Percentiles rank a stretch among this genome's conserved stretches.
Conservation (phyloP, 2,329 filamentous ascomycete species). For the Madurella fahalii region DNA sequence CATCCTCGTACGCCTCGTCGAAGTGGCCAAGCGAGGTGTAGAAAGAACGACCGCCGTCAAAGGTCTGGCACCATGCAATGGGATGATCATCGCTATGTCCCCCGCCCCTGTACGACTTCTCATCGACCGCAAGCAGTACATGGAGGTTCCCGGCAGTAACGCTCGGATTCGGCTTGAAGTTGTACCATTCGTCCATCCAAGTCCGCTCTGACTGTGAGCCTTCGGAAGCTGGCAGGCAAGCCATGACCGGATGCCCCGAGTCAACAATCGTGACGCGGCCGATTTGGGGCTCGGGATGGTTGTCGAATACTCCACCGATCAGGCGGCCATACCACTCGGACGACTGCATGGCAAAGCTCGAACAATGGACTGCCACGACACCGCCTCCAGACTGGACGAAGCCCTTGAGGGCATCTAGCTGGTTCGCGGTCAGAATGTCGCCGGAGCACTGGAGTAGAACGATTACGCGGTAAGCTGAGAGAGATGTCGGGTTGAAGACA, state of each 20-base stretch:
- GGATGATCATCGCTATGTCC: conserved; percentile 36
- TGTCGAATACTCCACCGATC: conserved; percentile 37
- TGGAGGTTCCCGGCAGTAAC: conserved; percentile 22
- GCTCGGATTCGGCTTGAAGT: conserved; percentile 34
- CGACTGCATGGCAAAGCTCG: conserved; percentile 32
- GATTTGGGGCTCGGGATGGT: conserved; percentile 36
- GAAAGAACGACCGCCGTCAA: conserved; percentile 37
- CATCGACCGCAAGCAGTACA: conserved; percentile 36
- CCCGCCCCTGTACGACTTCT: conserved; percentile 35
- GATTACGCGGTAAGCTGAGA: conserved; percentile 34
- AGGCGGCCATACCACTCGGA: conserved; percentile 37
- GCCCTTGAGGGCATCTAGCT: conserved; percentile 33
- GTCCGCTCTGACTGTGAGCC: conserved; percentile 18
- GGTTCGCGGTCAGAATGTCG: conserved; percentile 32
- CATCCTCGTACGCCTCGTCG: conserved; percentile 36
- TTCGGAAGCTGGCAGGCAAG: neutral
- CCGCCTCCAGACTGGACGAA: conserved; percentile 36
- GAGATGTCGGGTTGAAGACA: conserved; percentile 29
- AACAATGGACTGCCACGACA: conserved; percentile 40
- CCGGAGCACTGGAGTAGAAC: conserved; percentile 39
- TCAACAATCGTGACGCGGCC: conserved; percentile 32
- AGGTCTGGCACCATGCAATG: conserved; percentile 38
- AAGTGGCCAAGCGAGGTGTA: conserved; percentile 42
- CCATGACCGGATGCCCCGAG: conserved; percentile 30
- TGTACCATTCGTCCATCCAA: conserved; percentile 43